Conservation (phyloP, 2,329 filamentous ascomycete genomes). For the Dactylonectria macrodidyma region DNA sequence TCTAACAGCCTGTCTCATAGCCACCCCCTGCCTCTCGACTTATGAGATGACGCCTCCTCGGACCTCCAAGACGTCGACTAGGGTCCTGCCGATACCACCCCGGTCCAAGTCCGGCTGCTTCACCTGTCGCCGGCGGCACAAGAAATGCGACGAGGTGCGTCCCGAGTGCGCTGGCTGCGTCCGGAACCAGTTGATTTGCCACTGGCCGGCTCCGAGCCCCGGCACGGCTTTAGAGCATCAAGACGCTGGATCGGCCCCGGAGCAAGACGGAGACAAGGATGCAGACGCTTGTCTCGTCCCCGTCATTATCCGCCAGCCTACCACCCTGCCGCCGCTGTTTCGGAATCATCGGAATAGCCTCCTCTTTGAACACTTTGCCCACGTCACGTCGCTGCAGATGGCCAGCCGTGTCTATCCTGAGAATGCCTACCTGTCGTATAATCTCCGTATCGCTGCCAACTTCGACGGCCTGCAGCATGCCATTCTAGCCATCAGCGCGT, state of each 20-base stretch:
- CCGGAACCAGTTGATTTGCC: conserved; percentile 23
- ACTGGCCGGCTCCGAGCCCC: conserved; percentile 13
- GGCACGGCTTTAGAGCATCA: neutral
- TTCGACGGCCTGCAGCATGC: conserved; percentile 24
- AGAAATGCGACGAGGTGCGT: conserved; percentile 27
- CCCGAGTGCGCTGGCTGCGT: conserved; percentile 23
- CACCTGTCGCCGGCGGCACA: conserved; percentile 23
- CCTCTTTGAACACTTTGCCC: conserved; percentile 24
- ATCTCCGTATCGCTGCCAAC: conserved; percentile 9
- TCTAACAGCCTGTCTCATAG: neutral
- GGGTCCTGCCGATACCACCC: conserved; percentile 7
- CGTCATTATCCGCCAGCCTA: conserved; percentile 15
- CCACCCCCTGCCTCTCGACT: neutral
- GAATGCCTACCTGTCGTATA: conserved; percentile 26
- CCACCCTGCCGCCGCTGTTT: conserved; percentile 20
- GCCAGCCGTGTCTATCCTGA: conserved; percentile 22
- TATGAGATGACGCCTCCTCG: conserved; percentile 7
- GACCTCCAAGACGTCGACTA: neutral
- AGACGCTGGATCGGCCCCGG: neutral
- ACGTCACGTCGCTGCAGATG: conserved; percentile 23
- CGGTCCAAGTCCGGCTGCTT: conserved; percentile 29
- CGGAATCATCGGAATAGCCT: conserved; percentile 19
- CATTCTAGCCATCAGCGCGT: conserved; percentile 23
- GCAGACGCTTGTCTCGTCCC: conserved; percentile 1
- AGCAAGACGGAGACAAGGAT: neutral